phyloP scores from a whole-genome alignment of 441 rosid species.

The Croton laevigatus region DNA sequence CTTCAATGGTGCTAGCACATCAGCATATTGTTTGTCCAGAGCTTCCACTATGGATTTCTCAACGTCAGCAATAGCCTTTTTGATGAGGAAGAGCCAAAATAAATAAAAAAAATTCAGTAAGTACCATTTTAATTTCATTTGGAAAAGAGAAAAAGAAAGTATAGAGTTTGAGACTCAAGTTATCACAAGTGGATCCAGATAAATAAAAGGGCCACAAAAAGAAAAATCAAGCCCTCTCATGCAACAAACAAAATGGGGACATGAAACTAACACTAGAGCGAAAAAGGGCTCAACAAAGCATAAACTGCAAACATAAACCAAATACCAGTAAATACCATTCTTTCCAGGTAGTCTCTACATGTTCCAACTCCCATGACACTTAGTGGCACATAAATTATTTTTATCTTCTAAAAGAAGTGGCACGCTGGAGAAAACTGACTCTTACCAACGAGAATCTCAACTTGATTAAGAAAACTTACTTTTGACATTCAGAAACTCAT shows the following conservation, averaged over 20 bases:
- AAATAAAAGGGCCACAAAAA: background rate
- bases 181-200: background rate
- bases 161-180: background rate
- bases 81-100: conserved; percentile 14
- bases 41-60: conserved; percentile 94
- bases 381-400: background rate
- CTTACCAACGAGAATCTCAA: background rate
- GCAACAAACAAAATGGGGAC: background rate
- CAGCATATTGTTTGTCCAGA: conserved; percentile 93
- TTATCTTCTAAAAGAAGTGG: background rate
- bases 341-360: too few relatives aligned
- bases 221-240: background rate
- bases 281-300: background rate
- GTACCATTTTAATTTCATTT: background rate
- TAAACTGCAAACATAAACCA: background rate
- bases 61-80: conserved; percentile 90
- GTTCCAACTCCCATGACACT: too few relatives aligned
- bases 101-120: background rate
- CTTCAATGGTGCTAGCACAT: conserved; percentile 83
- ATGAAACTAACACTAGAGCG: too few relatives aligned
- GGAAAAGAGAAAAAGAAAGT: background rate
- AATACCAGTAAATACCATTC: background rate
- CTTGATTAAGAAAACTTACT: background rate
- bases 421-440: background rate
- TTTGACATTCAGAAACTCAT: background rate